These are phyloP conservation scores for Nyctanthes arbortristis DNA, from an alignment of 257 asterid species.

Conservation along the genomic window DNA sequence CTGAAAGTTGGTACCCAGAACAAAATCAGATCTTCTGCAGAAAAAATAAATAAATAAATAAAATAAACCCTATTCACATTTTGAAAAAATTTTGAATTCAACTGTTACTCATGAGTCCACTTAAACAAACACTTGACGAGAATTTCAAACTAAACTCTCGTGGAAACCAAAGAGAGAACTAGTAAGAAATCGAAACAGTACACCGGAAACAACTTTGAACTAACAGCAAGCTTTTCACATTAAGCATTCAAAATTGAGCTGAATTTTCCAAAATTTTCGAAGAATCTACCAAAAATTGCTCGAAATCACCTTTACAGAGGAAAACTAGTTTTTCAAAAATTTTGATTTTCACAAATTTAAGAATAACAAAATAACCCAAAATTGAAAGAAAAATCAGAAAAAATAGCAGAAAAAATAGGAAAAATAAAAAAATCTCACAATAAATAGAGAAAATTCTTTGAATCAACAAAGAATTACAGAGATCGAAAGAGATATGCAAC, in stretches of 20 bases:
- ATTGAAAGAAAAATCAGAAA: constrained; percentile 18
- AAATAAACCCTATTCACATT: constrained; percentile 21
- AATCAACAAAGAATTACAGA: constrained; percentile 20
- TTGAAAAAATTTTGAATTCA: not conserved
- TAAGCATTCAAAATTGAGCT: constrained; percentile 26
- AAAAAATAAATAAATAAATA: no score
- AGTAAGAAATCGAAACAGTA: constrained; percentile 22
- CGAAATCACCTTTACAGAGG: constrained; percentile 32
- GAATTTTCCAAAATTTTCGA: constrained; percentile 20
- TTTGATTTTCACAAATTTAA: constrained; percentile 30
- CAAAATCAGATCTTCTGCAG: constrained; percentile 32
- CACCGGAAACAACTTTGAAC: constrained; percentile 13
- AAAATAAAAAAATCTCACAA: constrained; percentile 38
- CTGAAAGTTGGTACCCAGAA: constrained; percentile 6
- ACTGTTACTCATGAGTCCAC: not conserved
- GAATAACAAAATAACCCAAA: constrained; percentile 34
- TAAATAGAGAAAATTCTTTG: constrained; percentile 30
- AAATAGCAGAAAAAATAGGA: constrained; percentile 34
- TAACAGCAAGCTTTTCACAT: constrained; percentile 5
- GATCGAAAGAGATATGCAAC: constrained; percentile 25
- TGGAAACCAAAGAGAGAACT: no score
- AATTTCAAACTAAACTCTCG: constrained; percentile 18
- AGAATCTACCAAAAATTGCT: constrained; percentile 33
- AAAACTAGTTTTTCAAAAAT: constrained; percentile 29
- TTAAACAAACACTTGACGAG: constrained; percentile 2